These are phyloP conservation scores for Sanghuangporus baumii DNA, from an alignment of 1,284 basidiomycete genomes.

Conservation along the genomic window DNA sequence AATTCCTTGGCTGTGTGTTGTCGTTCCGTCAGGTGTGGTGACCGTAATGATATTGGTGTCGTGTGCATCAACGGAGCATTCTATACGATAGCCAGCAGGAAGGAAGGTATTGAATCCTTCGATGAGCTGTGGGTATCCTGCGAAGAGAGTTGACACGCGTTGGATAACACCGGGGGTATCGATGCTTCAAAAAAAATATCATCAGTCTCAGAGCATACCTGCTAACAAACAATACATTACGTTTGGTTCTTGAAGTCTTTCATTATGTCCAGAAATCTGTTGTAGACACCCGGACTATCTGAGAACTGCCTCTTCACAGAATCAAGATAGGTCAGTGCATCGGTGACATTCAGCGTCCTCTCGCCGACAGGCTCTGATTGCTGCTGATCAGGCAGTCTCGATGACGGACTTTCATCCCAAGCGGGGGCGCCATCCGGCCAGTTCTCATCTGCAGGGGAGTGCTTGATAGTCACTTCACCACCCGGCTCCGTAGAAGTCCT, in stretches of 20 bases:
- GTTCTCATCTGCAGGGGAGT: constrained; percentile 1
- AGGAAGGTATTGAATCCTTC: constrained; percentile 99
- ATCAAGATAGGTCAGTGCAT: constrained; percentile 93
- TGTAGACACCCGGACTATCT: constrained; percentile 89
- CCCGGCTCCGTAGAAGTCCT: neutral
- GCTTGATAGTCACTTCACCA: neutral
- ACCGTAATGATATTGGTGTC: constrained; percentile 75
- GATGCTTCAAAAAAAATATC: constrained; percentile 51
- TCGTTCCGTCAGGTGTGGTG: constrained; percentile 75
- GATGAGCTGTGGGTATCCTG: constrained; percentile 86
- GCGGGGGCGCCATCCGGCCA: neutral
- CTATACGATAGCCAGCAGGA: constrained; percentile 91
- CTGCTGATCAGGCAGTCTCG: neutral
- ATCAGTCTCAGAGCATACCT: constrained; percentile 13
- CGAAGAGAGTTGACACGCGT: constrained; percentile 90
- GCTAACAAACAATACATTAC: constrained; percentile 40
- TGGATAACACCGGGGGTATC: constrained; percentile 97
- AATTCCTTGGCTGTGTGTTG: constrained; percentile 40
- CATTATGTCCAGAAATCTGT: constrained; percentile 95
- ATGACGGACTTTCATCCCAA: neutral
- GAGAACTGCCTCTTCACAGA: constrained; percentile 88
- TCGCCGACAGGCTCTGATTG: neutral
- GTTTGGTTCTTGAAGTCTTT: constrained; percentile 93
- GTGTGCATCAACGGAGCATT: constrained; percentile 56
- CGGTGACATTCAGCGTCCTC: constrained; percentile 66